Conservation (phyloP, 306 rosid genomes). For the Oxytropis ochrocephala region DNA sequence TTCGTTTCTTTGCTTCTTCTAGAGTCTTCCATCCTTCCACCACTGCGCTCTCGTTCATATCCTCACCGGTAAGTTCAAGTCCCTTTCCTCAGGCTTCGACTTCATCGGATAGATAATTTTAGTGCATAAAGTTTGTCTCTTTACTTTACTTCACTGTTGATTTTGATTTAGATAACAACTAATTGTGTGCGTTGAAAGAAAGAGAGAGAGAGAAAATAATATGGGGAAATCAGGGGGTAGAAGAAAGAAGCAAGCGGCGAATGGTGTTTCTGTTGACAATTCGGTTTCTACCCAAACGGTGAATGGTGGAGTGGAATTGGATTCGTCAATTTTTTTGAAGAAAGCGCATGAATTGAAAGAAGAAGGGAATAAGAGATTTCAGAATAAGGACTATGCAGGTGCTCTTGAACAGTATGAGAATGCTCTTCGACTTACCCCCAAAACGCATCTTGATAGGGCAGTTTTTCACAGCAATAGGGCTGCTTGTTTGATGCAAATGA, state of each 20-base stretch:
- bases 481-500: constrained; percentile 95
- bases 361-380: constrained; percentile 82
- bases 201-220: not conserved
- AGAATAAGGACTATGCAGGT: constrained; percentile 73
- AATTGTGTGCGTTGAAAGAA: not conserved
- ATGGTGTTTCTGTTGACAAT: constrained; percentile 42
- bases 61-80: constrained; percentile 34
- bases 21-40: constrained; percentile 10
- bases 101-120: constrained; percentile 1
- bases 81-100: not conserved
- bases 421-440: constrained; percentile 79
- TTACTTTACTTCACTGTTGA: not conserved
- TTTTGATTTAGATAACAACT: constrained; percentile 5
- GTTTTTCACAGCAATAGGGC: constrained; percentile 91
- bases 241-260: constrained; percentile 49
- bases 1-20: not conserved
- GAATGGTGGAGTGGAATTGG: constrained; percentile 67
- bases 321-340: constrained; percentile 74
- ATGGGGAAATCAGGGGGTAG: constrained; percentile 97
- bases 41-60: not conserved
- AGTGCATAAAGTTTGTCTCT: not conserved
- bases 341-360: constrained; percentile 92
- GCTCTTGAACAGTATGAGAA: constrained; percentile 88
- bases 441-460: constrained; percentile 69
- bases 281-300: constrained; percentile 28